Evolutionary conservation across 495 filamentous ascomycete genomes (phyloP), one percentile per base, ranked within the genome.

Genomic region (Talaromyces wortmannii): DNA sequence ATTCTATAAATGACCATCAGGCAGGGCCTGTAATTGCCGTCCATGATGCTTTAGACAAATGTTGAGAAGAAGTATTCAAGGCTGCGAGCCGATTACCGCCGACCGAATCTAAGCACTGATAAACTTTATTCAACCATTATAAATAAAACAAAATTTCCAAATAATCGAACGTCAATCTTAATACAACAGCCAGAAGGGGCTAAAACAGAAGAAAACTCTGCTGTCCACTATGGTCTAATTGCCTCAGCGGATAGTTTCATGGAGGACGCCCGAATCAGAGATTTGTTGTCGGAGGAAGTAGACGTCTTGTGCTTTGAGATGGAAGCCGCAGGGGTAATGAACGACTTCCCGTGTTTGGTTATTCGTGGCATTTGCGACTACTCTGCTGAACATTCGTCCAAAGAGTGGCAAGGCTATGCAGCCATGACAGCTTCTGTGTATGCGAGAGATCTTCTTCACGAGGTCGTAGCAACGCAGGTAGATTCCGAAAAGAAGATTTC

Each of bases 41-140:
- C 31, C 52, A 74, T 0, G 74, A 77, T 53, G 74, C 59, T 8
- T 52, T 77, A 10, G 74, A 77, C 45, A 71, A 77, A 60, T 77
- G 71, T 46, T n/a, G n/a, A n/a, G n/a, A n/a, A 23, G 23, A 23
- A 23, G 23, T 23, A 23, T 23, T 23, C 23, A 23, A 23, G 23
- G 23, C 23, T 23, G 23, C 23, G 4, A 4, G 23, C 23, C 23
- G 23, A 23, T 23, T 23, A 23, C 23, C 1, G 23, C 23, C 23
- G 23, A 23, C 23, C 23, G 2, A 23, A 23, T 23, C 23, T 23
- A 4, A 23, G 23, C 23, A 23, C 23, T 23, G 23, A 23, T 23
- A 23, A 23, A 23, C 23, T 23, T 23, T 23, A 23, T 23, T 23
- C 23, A 23, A 23, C 23, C 23, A 23, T 23, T 4, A 23, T 23